Conservation (phyloP, 495 filamentous ascomycete species). For the Evernia prunastri region DNA sequence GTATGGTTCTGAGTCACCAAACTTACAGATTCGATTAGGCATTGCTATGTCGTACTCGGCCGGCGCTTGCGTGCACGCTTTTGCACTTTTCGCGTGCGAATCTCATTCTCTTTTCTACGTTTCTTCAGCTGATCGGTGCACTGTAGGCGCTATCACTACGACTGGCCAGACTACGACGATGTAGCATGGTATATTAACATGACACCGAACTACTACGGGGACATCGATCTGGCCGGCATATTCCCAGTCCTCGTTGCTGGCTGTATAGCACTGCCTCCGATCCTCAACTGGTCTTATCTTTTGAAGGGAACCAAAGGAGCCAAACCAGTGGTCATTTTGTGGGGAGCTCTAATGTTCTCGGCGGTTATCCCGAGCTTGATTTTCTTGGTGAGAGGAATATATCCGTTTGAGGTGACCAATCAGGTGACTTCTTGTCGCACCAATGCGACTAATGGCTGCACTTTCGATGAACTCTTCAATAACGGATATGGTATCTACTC, state of each 20-base stretch:
- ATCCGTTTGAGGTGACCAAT: not conserved
- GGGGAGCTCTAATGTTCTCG: not conserved
- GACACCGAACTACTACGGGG: not conserved
- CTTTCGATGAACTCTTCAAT: not conserved
- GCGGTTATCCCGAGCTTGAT: not conserved
- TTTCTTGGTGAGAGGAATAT: not conserved
- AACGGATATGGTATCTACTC: not conserved
- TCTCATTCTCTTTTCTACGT: not conserved
- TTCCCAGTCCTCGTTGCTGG: constrained; percentile 2
- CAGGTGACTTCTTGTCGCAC: not conserved
- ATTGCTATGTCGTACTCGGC: constrained; percentile 8
- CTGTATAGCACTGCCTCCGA: not conserved
- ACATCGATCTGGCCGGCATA: constrained; percentile 1
- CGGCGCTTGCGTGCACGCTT: not conserved
- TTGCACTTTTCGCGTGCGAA: constrained; percentile 2
- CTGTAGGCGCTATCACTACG: not conserved
- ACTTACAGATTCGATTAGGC: not conserved
- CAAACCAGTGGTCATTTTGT: not conserved
- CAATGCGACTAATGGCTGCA: not conserved
- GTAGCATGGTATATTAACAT: not conserved
- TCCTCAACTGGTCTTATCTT: not conserved
- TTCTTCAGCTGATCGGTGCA: not conserved
- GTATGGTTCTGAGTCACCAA: not conserved
- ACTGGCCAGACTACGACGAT: not conserved
- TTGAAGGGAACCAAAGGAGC: not conserved